phyloP scores from a whole-genome alignment of 2,329 filamentous ascomycete genomes.

The Coniella vitis region DNA sequence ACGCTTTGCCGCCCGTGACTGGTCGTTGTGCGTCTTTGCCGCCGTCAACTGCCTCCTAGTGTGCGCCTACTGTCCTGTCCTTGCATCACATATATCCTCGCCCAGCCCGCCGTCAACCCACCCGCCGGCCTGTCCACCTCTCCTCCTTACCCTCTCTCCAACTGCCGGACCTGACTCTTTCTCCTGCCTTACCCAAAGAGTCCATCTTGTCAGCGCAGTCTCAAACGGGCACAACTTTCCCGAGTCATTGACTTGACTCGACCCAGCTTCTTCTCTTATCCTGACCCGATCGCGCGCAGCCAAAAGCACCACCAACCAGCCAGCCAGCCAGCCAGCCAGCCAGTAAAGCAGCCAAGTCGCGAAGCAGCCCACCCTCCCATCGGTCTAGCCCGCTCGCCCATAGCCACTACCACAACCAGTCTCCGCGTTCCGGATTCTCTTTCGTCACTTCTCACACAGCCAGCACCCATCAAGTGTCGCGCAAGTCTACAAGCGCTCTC shows the following conservation, averaged over 20 bases:
- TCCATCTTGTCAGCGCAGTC: constrained; percentile 30
- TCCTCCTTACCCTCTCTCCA: constrained; percentile 25
- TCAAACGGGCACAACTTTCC: constrained; percentile 24
- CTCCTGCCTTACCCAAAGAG: constrained; percentile 24
- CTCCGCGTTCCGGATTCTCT: too few relatives aligned
- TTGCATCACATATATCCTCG: constrained; percentile 25
- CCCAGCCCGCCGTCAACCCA: constrained; percentile 21
- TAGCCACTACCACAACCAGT: not conserved
- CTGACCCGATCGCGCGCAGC: too few relatives aligned
- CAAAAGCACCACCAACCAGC: not conserved
- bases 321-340: constrained; percentile 7
- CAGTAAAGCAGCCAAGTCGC: too few relatives aligned
- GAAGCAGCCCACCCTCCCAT: constrained; percentile 13
- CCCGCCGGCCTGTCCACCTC: constrained; percentile 14
- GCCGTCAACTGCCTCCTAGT: constrained; percentile 15
- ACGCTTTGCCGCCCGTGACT: constrained; percentile 11
- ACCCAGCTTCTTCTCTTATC: constrained; percentile 11
- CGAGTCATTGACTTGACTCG: constrained; percentile 41
- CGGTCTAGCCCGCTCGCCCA: constrained; percentile 10
- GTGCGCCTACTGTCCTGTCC: constrained; percentile 12
- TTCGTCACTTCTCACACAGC: constrained; percentile 2
- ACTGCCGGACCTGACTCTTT: constrained; percentile 27
- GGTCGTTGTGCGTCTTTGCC: constrained; percentile 16
- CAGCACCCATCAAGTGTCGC: not conserved
- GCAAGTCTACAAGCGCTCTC: constrained; percentile 13